Evolutionary conservation across 1,139 yeast species (phyloP).

Genomic region (Sugiyamaella neomexicana): DNA sequence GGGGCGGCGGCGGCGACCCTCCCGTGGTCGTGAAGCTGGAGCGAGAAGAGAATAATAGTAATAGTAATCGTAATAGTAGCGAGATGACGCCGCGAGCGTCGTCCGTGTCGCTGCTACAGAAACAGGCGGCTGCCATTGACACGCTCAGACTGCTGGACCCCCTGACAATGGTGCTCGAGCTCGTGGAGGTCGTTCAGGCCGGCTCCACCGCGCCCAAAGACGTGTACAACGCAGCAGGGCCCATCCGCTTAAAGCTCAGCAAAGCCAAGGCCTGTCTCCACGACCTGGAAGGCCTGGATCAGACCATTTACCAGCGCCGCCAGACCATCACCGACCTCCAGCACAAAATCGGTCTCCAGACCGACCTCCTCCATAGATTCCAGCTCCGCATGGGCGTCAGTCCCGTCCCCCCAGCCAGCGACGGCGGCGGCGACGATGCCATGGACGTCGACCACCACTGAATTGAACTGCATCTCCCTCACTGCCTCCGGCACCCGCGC

Average conservation of each 20-base stretch:
- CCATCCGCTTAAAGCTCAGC: slow-evolving; percentile 31
- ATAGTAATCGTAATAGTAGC: no score
- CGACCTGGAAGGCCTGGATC: slow-evolving; percentile 28
- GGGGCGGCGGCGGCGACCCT: no score
- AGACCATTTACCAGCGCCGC: slow-evolving; percentile 25
- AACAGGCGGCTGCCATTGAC: slow-evolving; percentile 20
- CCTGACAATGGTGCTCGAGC: slow-evolving; percentile 29
- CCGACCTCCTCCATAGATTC: slow-evolving; percentile 7
- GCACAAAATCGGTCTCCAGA: slow-evolving; percentile 17
- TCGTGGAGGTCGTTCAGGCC: slow-evolving; percentile 28
- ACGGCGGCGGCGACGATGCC: background rate
- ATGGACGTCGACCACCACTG: slow-evolving; percentile 5
- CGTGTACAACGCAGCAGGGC: slow-evolving; percentile 34
- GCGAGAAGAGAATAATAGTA: slow-evolving; percentile 2
- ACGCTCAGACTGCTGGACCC: slow-evolving; percentile 29
- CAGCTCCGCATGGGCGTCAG: slow-evolving; percentile 13
- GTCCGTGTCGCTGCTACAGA: slow-evolving; percentile 1
- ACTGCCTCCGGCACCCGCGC: no score
- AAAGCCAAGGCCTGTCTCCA: slow-evolving; percentile 26
- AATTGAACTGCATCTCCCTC: background rate
- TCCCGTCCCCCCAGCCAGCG: no score
- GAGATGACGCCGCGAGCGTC: background rate
- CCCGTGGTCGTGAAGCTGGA: slow-evolving; percentile 14
- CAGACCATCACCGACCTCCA: slow-evolving; percentile 8
- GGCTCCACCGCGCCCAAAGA: slow-evolving; percentile 32